Conservation (phyloP, 768 basidiomycete genomes). For the Gymnopilus junonius region DNA sequence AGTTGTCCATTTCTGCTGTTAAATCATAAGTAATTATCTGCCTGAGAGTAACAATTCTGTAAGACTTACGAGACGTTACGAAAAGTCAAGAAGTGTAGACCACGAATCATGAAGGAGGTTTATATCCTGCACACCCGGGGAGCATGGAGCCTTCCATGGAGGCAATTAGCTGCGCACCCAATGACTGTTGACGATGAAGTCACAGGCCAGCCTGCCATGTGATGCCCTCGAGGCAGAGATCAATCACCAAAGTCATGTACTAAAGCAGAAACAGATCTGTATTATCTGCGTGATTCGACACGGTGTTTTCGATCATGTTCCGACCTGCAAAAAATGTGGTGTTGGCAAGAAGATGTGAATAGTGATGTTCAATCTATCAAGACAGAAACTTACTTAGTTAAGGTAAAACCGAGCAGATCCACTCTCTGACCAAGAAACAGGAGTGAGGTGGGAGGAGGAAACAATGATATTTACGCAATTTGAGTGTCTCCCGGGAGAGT, state of each 20-base stretch:
- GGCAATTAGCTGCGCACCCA: not conserved
- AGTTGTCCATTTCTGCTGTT: not conserved
- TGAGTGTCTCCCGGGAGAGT: too few species aligned
- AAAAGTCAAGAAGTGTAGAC: not conserved
- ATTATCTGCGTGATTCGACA: not conserved
- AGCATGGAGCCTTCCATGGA: slow-evolving; percentile 7
- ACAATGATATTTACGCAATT: too few species aligned
- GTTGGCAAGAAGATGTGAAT: too few species aligned
- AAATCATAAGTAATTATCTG: not conserved
- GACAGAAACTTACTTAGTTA: too few species aligned
- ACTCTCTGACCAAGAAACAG: too few species aligned
- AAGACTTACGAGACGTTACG: not conserved
- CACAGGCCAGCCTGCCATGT: not conserved
- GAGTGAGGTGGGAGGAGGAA: too few species aligned
- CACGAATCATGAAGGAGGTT: not conserved
- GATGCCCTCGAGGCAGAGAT: not conserved
- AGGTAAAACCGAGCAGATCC: too few species aligned
- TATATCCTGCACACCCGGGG: not conserved
- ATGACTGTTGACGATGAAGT: not conserved
- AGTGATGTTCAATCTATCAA: too few species aligned
- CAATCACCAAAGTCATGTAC: not conserved
- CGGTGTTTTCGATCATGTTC: not conserved
- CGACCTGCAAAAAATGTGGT: too few species aligned
- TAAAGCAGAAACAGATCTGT: not conserved
- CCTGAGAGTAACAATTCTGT: not conserved